phyloP scores from a whole-genome alignment of 352 stramenopile genomes.

The Phytophthora citricola region DNA sequence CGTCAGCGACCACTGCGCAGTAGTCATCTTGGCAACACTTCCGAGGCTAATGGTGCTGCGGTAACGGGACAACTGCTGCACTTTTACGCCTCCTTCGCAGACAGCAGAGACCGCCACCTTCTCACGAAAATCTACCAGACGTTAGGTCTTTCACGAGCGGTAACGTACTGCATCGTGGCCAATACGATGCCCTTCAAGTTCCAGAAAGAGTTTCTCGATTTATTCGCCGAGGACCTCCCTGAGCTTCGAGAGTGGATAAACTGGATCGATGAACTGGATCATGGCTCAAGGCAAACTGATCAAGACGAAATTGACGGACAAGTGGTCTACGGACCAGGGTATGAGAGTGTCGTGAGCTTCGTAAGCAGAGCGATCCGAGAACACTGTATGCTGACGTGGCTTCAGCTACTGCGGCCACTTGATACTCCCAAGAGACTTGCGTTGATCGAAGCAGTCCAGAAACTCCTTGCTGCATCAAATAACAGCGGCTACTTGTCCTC shows the following conservation, averaged over 20 bases:
- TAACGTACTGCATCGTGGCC: constrained; percentile 51
- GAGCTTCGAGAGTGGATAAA: constrained; percentile 59
- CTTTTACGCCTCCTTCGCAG: constrained; percentile 54
- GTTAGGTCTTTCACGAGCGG: constrained; percentile 37
- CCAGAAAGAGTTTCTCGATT: constrained; percentile 61
- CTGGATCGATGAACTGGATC: constrained; percentile 49
- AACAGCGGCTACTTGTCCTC: constrained; percentile 7
- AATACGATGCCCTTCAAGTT: constrained; percentile 48
- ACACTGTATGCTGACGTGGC: constrained; percentile 54
- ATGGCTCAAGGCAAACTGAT: not conserved
- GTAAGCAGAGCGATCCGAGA: constrained; percentile 51
- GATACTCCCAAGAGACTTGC: constrained; percentile 32
- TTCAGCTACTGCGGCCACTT: constrained; percentile 49
- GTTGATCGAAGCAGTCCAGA: constrained; percentile 37
- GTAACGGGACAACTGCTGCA: constrained; percentile 39
- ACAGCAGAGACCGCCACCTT: constrained; percentile 47
- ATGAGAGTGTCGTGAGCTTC: constrained; percentile 43
- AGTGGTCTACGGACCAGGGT: constrained; percentile 10
- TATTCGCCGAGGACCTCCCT: constrained; percentile 53
- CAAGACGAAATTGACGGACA: constrained; percentile 1
- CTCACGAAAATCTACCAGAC: constrained; percentile 68
- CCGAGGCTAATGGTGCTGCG: not conserved
- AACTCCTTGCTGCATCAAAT: constrained; percentile 25
- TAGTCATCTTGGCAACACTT: constrained; percentile 16
- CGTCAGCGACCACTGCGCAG: constrained; percentile 33